Evolutionary conservation across 345 rosid genomes (phyloP).

Genomic region (Microthlaspi erraticum): DNA sequence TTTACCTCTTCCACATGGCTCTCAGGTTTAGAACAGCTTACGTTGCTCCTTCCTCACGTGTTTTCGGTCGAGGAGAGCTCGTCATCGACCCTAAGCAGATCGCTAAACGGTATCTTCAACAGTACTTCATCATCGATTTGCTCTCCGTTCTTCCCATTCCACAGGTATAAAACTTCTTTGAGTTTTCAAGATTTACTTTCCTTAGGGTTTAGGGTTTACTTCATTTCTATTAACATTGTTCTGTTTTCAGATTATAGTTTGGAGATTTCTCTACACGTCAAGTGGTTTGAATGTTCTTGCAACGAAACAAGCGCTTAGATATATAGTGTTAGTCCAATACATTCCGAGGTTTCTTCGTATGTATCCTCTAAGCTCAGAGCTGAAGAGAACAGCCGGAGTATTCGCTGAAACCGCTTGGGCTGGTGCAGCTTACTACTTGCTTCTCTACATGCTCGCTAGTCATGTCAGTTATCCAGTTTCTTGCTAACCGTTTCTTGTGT

Average conservation of each 20-base stretch:
- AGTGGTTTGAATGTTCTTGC: conserved; percentile 75
- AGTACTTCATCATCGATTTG: conserved; percentile 81
- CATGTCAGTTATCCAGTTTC: conserved; percentile 65
- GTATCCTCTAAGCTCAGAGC: conserved; percentile 74
- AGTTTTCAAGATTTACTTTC: not conserved
- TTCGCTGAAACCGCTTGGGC: conserved; percentile 99
- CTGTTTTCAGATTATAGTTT: conserved; percentile 74
- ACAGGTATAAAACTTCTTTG: conserved; percentile 62
- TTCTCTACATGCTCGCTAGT: conserved; percentile 95
- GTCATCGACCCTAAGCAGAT: conserved; percentile 87
- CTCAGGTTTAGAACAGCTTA: conserved; percentile 93
- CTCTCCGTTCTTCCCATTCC: conserved; percentile 90
- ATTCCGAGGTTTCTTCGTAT: conserved; percentile 77
- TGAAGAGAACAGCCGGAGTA: conserved; percentile 92
- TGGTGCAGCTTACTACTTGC: conserved; percentile 94
- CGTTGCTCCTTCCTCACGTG: conserved; percentile 96
- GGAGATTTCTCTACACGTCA: conserved; percentile 77
- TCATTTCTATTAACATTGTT: not conserved
- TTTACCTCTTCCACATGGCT: conserved; percentile 92
- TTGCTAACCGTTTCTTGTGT: too few relatives aligned
- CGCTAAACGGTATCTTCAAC: conserved; percentile 80
- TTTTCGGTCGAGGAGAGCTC: conserved; percentile 95
- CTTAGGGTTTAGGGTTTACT: too few relatives aligned
- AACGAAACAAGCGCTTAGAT: conserved; percentile 81
- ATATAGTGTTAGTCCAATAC: conserved; percentile 74